Conservation (phyloP, 495 filamentous ascomycete genomes). For the Penicillium flavigenum region DNA sequence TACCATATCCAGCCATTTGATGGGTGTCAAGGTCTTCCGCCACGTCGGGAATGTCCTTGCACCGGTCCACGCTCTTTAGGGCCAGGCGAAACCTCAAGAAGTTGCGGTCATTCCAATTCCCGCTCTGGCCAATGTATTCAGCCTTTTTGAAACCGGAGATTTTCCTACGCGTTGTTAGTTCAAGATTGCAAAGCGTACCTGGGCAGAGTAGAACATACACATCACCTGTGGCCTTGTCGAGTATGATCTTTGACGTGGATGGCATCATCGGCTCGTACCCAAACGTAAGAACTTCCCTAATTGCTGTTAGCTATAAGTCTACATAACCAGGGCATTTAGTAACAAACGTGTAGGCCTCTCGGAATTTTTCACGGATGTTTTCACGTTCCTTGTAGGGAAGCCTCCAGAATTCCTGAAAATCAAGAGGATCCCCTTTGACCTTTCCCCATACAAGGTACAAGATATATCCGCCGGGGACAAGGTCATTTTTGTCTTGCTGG, state of each 20-base stretch:
- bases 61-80: too few relatives aligned
- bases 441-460: slow-evolving; percentile 1
- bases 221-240: slow-evolving; percentile 6
- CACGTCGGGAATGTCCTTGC: too few relatives aligned
- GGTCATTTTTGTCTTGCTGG: neutral
- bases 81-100: too few relatives aligned
- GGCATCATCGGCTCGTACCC: neutral
- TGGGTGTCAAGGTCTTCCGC: too few relatives aligned
- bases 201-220: slow-evolving; percentile 1
- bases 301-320: neutral
- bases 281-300: neutral
- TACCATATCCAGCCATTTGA: too few relatives aligned
- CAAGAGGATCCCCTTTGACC: neutral
- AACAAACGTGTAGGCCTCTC: neutral
- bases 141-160: slow-evolving; percentile 1
- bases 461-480: slow-evolving; percentile 10
- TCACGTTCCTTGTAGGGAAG: neutral
- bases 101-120: too few relatives aligned
- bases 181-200: neutral
- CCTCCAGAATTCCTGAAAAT: neutral
- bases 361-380: neutral
- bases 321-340: neutral
- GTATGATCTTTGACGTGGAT: slow-evolving; percentile 1
- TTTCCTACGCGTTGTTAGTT: neutral
- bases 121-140: neutral